Conservation (phyloP, 768 basidiomycete genomes). For the Coprinellus aureogranulatus region DNA sequence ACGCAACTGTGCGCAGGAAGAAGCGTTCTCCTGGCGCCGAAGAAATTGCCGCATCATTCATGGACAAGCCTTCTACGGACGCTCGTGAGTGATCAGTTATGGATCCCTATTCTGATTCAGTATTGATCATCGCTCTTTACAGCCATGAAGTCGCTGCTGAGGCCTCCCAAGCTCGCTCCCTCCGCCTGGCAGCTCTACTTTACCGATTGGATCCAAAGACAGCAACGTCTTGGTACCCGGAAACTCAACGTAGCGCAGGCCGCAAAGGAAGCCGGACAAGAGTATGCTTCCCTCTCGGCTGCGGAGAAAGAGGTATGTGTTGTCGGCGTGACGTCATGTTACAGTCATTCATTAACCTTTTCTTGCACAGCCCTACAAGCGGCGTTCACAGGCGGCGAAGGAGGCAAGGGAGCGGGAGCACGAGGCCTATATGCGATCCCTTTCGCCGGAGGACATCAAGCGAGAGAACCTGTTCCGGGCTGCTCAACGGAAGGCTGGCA, state of each 20-base stretch:
- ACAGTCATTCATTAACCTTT: slow-evolving; percentile 19
- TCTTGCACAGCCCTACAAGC: slow-evolving; percentile 70
- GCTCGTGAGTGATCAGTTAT: slow-evolving; percentile 39
- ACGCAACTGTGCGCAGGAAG: slow-evolving; percentile 73
- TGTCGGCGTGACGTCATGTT: slow-evolving; percentile 32
- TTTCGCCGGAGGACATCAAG: slow-evolving; percentile 93
- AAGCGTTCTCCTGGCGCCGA: slow-evolving; percentile 40
- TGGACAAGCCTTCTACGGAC: slow-evolving; percentile 38
- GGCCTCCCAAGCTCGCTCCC: slow-evolving; percentile 87
- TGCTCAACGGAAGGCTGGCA: slow-evolving; percentile 89
- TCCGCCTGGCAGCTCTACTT: slow-evolving; percentile 97
- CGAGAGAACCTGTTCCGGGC: slow-evolving; percentile 90
- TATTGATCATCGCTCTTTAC: slow-evolving; percentile 20
- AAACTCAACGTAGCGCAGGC: slow-evolving; percentile 95
- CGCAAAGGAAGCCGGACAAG: slow-evolving; percentile 90
- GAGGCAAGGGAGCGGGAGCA: slow-evolving; percentile 82
- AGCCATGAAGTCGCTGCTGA: slow-evolving; percentile 75
- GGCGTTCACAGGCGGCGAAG: slow-evolving; percentile 80
- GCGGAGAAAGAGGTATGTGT: slow-evolving; percentile 80
- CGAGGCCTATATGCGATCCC: slow-evolving; percentile 78
- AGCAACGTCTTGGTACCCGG: slow-evolving; percentile 72
- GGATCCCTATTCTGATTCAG: slow-evolving; percentile 13
- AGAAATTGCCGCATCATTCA: slow-evolving; percentile 23
- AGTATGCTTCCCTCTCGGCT: slow-evolving; percentile 73
- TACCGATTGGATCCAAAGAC: slow-evolving; percentile 89